These are phyloP conservation scores for Lagenidium giganteum DNA, from an alignment of 352 stramenopile genomes.

Conservation along the genomic window DNA sequence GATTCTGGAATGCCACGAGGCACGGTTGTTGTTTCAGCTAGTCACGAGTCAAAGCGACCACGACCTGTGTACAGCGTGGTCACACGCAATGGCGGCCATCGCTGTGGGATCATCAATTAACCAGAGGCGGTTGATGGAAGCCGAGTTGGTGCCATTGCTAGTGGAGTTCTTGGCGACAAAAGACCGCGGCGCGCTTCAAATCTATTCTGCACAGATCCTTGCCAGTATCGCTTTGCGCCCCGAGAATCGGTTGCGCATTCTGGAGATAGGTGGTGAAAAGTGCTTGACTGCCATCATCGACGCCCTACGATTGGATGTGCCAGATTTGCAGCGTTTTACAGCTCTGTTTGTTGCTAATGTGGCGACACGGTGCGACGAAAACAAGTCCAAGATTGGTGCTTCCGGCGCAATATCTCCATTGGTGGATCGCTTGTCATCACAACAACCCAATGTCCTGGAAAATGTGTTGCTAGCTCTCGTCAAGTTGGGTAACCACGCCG, in stretches of 20 bases:
- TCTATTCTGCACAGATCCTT: slow-evolving; percentile 31
- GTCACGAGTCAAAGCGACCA: slow-evolving; percentile 15
- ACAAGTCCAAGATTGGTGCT: slow-evolving; percentile 57
- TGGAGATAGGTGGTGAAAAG: slow-evolving; percentile 30
- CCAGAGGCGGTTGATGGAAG: slow-evolving; percentile 28
- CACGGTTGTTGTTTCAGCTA: slow-evolving; percentile 27
- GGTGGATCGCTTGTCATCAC: slow-evolving; percentile 61
- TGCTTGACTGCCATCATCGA: slow-evolving; percentile 30
- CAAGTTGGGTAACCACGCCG: slow-evolving; percentile 62
- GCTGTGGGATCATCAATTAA: slow-evolving; percentile 36
- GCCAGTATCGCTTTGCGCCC: slow-evolving; percentile 36
- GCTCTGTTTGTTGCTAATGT: slow-evolving; percentile 54
- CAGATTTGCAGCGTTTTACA: slow-evolving; percentile 52
- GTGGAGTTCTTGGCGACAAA: slow-evolving; percentile 22
- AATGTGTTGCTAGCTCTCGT: slow-evolving; percentile 61
- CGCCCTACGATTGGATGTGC: slow-evolving; percentile 40
- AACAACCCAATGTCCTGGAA: slow-evolving; percentile 59
- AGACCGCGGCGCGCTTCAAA: slow-evolving; percentile 19
- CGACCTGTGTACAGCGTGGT: slow-evolving; percentile 38
- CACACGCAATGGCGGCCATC: slow-evolving; percentile 34
- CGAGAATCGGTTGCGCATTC: slow-evolving; percentile 38
- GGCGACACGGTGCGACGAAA: slow-evolving; percentile 49
- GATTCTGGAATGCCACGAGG: slow-evolving; percentile 45
- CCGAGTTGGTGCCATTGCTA: slow-evolving; percentile 25
- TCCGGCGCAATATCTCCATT: slow-evolving; percentile 32